phyloP scores from a whole-genome alignment of 768 basidiomycete species.

The Tricholoma furcatifolium region DNA sequence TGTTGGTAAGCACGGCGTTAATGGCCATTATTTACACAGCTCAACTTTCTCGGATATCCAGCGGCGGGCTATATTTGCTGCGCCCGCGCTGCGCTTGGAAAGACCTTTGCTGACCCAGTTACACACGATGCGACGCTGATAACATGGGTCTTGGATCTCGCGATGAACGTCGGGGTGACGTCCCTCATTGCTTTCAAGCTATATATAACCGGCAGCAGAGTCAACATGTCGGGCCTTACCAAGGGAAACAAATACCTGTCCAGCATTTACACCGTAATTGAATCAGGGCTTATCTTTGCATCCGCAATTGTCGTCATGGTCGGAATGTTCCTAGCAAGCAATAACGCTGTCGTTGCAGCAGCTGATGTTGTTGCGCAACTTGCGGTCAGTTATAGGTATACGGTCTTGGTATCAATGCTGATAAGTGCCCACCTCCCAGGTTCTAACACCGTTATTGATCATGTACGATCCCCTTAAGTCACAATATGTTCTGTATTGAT shows the following conservation, averaged over 20 bases:
- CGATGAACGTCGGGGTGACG: background rate
- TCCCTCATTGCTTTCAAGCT: background rate
- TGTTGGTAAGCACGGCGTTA: background rate
- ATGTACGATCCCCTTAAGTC: background rate
- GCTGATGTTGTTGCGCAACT: background rate
- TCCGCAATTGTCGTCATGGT: slow-evolving; percentile 1
- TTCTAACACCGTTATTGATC: background rate
- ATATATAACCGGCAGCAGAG: background rate
- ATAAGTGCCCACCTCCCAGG: background rate
- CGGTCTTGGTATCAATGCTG: background rate
- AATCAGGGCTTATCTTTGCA: background rate
- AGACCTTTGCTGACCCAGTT: background rate
- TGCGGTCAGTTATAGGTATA: background rate
- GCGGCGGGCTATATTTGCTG: background rate
- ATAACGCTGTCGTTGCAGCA: background rate
- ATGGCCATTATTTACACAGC: too few species aligned
- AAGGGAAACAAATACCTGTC: background rate
- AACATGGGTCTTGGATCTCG: background rate
- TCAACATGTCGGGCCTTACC: background rate
- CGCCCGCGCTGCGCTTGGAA: background rate
- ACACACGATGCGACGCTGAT: background rate
- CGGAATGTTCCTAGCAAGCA: background rate
- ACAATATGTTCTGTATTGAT: too few species aligned
- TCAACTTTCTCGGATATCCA: background rate
- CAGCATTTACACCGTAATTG: background rate